Evolutionary conservation across 2,329 filamentous ascomycete species (phyloP).

Genomic region (Delphinella strobiligena): DNA sequence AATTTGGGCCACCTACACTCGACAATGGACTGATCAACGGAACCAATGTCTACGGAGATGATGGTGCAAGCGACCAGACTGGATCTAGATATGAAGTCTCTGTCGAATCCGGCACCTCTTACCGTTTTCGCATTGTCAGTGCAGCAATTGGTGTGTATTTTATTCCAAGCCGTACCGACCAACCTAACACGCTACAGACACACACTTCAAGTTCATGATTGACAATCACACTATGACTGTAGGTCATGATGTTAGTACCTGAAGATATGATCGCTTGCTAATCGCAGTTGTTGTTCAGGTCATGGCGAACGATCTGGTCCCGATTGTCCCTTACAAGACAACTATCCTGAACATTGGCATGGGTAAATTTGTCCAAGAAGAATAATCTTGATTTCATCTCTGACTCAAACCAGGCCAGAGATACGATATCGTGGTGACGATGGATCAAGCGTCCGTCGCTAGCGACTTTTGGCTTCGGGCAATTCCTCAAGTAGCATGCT

Average conservation of each 20-base stretch:
- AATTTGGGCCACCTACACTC: constrained; percentile 13
- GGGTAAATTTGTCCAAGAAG: too few species aligned
- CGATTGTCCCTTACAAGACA: constrained; percentile 24
- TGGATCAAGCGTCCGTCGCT: constrained; percentile 12
- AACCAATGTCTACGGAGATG: constrained; percentile 22
- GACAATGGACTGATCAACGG: constrained; percentile 34
- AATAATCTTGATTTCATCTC: too few species aligned
- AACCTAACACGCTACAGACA: too few species aligned
- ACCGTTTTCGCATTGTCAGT: constrained; percentile 20
- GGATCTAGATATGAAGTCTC: constrained; percentile 15
- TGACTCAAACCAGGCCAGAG: constrained; percentile 22
- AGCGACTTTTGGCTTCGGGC: constrained; percentile 21
- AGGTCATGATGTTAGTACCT: too few species aligned
- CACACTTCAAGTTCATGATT: constrained; percentile 30
- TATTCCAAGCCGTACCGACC: too few species aligned
- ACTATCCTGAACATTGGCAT: constrained; percentile 22
- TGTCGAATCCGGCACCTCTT: constrained; percentile 15
- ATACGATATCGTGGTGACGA: constrained; percentile 18
- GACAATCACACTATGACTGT: constrained; percentile 26
- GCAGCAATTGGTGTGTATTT: too few species aligned
- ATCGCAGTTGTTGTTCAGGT: too few species aligned
- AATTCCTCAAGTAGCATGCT: constrained; percentile 27
- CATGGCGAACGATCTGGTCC: constrained; percentile 25
- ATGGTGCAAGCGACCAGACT: background rate
- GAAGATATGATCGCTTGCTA: too few species aligned